Evolutionary conservation across 495 filamentous ascomycete genomes (phyloP).

Genomic region (Penicillium egyptiacum): DNA sequence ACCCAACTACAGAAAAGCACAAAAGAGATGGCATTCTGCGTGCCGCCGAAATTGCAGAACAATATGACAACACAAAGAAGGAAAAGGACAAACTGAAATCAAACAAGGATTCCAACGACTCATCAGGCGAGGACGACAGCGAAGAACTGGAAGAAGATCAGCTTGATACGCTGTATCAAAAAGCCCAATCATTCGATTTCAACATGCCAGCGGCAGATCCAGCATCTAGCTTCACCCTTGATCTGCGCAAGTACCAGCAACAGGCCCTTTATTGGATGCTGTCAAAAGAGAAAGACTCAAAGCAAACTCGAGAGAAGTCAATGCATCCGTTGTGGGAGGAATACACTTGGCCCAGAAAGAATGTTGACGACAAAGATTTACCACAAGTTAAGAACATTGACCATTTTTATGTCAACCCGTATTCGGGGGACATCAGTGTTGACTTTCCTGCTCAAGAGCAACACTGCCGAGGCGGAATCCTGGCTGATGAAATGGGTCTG

Average conservation of each 20-base stretch:
- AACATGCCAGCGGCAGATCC: conserved; percentile 83
- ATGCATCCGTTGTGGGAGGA: conserved; percentile 99
- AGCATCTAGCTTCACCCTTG: conserved; percentile 74
- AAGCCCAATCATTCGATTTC: conserved; percentile 96
- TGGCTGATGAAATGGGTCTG: conserved; percentile 90
- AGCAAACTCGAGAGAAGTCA: conserved; percentile 63
- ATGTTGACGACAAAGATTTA: conserved; percentile 77
- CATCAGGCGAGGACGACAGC: conserved; percentile 73
- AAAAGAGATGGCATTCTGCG: conserved; percentile 80
- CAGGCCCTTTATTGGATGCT: conserved; percentile 97
- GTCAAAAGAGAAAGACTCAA: conserved; percentile 81
- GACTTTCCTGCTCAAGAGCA: conserved; percentile 92
- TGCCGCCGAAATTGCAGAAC: conserved; percentile 81
- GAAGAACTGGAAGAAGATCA: conserved; percentile 94
- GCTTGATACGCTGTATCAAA: conserved; percentile 89
- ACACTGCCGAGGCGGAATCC: conserved; percentile 87
- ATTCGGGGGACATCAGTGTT: conserved; percentile 91
- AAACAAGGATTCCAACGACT: conserved; percentile 45
- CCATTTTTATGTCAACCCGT: conserved; percentile 92
- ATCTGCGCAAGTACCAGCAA: conserved; percentile 88
- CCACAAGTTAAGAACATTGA: conserved; percentile 61
- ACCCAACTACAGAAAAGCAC: conserved; percentile 73
- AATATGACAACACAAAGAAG: conserved; percentile 71
- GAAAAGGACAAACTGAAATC: conserved; percentile 37
- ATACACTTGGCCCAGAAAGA: conserved; percentile 84